Percentiles rank a stretch among this genome's conserved stretches.
Conservation (phyloP, 2,329 filamentous ascomycete genomes). For the Anthostomella pinea region DNA sequence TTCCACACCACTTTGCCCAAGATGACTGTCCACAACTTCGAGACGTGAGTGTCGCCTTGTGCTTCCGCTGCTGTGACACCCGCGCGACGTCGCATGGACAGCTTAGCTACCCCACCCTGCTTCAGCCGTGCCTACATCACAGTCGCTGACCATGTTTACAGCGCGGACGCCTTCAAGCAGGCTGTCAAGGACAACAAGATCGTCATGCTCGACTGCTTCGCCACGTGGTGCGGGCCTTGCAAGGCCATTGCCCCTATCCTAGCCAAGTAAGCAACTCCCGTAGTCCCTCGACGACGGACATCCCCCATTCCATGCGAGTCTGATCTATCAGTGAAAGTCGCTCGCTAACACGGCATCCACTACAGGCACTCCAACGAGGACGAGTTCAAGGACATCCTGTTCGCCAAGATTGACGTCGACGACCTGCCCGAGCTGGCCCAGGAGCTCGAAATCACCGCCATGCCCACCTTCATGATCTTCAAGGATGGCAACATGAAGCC, state of each 20-base stretch:
- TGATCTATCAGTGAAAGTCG: no score
- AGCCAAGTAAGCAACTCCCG: constrained; percentile 49
- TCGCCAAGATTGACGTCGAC: constrained; percentile 92
- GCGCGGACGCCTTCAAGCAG: constrained; percentile 28
- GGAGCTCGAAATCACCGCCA: constrained; percentile 79
- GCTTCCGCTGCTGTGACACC: neutral
- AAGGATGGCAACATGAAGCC: constrained; percentile 74
- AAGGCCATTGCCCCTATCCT: constrained; percentile 81
- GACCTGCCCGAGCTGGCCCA: constrained; percentile 70
- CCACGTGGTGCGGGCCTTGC: constrained; percentile 93
- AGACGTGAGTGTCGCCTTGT: constrained; percentile 31
- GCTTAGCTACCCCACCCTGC: constrained; percentile 9
- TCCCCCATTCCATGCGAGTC: no score
- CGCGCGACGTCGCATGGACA: neutral
- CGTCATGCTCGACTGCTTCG: constrained; percentile 83
- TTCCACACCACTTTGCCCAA: constrained; percentile 40
- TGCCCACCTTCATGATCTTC: constrained; percentile 90
- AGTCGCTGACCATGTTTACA: constrained; percentile 17
- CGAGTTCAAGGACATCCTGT: constrained; percentile 60
- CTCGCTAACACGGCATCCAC: constrained; percentile 5
- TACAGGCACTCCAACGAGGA: constrained; percentile 58
- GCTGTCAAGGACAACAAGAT: constrained; percentile 45
- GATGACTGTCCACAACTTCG: constrained; percentile 42
- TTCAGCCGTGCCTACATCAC: neutral
- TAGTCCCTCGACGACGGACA: constrained; percentile 1